A percentile compares a stretch with the other conserved stretches of the same genome.
Evolutionary conservation across 2,329 filamentous ascomycete species (phyloP).

Genomic region (Neonectria faginata): DNA sequence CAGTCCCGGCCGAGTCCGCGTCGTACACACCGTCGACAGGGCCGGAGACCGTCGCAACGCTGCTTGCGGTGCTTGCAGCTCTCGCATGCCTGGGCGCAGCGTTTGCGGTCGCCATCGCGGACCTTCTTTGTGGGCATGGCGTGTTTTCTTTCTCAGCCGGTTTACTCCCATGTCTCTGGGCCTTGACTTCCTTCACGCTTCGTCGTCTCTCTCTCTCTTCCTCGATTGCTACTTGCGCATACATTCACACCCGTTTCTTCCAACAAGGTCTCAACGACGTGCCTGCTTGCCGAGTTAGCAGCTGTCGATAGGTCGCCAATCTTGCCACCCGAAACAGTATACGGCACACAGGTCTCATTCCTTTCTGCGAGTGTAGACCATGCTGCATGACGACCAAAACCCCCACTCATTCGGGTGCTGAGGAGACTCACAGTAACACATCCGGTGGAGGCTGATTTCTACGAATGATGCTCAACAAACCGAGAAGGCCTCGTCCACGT

Average conservation of each 20-base stretch:
- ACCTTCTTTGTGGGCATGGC: slow-evolving; percentile 43
- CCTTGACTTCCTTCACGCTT: not conserved
- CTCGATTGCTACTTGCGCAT: not conserved
- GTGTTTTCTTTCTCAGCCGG: not conserved
- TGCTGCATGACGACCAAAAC: not conserved
- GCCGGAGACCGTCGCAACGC: slow-evolving; percentile 40
- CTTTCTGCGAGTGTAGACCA: not conserved
- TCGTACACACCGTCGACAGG: slow-evolving; percentile 42
- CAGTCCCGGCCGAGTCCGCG: slow-evolving; percentile 40
- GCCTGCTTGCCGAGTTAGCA: not conserved
- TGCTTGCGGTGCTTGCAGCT: slow-evolving; percentile 44
- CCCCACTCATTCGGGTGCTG: not conserved
- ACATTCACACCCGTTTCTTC: not conserved
- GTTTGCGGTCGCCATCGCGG: slow-evolving; percentile 41
- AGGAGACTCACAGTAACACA: not conserved
- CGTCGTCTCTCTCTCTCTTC: not conserved
- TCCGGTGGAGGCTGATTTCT: not conserved
- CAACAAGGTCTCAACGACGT: not conserved
- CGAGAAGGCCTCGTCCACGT: not conserved
- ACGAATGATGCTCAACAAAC: not conserved
- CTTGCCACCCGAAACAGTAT: not conserved
- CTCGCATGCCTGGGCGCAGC: slow-evolving; percentile 43
- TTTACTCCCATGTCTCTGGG: not conserved
- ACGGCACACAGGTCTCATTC: not conserved
- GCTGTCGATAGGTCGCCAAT: not conserved